A percentile compares a stretch with the other conserved stretches of the same genome.
These are phyloP conservation scores for Tubosaeta sp. DNA, from an alignment of 768 basidiomycete species.

Conservation along the genomic window DNA sequence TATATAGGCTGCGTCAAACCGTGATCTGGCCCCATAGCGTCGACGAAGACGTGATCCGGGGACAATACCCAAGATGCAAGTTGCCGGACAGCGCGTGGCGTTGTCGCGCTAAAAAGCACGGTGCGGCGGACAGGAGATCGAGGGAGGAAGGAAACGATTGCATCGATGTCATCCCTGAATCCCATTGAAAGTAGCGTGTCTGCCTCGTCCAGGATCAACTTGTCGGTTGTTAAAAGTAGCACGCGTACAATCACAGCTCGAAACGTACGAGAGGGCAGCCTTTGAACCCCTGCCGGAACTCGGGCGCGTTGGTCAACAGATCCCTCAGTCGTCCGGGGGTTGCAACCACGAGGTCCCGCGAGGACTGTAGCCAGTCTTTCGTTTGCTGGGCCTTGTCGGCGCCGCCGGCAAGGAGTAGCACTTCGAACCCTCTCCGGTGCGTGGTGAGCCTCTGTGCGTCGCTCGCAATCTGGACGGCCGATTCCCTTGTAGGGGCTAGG, in stretches of 20 bases:
- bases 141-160: conserved; percentile 63
- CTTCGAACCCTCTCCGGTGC: conserved; percentile 61
- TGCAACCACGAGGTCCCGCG: conserved; percentile 80
- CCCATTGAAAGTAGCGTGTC: conserved; percentile 92
- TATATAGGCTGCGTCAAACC: conserved; percentile 48
- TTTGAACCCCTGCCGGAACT: conserved; percentile 48
- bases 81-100: conserved; percentile 66
- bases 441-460: conserved; percentile 67
- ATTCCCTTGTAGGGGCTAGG: conserved; percentile 86
- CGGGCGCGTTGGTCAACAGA: conserved; percentile 54
- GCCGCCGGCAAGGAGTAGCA: conserved; percentile 78
- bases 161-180: conserved; percentile 82
- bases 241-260: background rate
- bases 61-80: conserved; percentile 60
- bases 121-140: conserved; percentile 71
- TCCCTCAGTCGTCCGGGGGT: conserved; percentile 89
- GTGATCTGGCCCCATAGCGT: conserved; percentile 56
- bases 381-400: conserved; percentile 62
- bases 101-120: conserved; percentile 87
- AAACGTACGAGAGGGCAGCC: conserved; percentile 55
- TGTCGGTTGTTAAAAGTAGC: conserved; percentile 6
- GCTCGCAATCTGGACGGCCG: conserved; percentile 85
- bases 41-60: conserved; percentile 62
- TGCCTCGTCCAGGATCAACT: conserved; percentile 91
- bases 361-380: conserved; percentile 55